Conservation (phyloP, 768 basidiomycete species). For the Suillus tomentosus region DNA sequence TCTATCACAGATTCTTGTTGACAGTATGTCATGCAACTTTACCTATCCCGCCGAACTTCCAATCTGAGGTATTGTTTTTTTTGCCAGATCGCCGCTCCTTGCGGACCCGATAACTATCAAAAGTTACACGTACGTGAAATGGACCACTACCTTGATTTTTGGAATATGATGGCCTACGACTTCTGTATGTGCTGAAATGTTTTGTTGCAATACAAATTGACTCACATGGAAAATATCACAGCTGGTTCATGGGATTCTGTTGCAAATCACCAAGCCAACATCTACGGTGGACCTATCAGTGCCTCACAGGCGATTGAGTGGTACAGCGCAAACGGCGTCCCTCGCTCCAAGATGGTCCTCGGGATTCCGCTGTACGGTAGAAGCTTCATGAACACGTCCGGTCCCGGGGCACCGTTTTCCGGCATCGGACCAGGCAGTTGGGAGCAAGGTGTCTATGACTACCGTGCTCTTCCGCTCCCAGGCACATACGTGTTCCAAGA, state of each 20-base stretch:
- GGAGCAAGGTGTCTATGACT: conserved; percentile 93
- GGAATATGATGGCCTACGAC: conserved; percentile 97
- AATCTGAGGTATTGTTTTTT: conserved; percentile 9
- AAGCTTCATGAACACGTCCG: conserved; percentile 82
- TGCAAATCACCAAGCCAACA: conserved; percentile 84
- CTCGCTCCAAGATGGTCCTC: conserved; percentile 78
- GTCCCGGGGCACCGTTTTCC: conserved; percentile 76
- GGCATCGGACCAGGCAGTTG: conserved; percentile 88
- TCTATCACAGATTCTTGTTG: conserved; percentile 65
- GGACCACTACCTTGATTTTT: conserved; percentile 88
- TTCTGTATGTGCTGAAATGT: conserved; percentile 51
- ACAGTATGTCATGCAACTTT: conserved; percentile 49
- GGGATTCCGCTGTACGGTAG: conserved; percentile 95
- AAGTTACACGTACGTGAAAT: conserved; percentile 80
- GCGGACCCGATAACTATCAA: conserved; percentile 84
- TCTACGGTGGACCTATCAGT: conserved; percentile 69
- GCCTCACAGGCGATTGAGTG: conserved; percentile 65
- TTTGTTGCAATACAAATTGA: conserved; percentile 11
- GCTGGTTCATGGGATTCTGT: conserved; percentile 76
- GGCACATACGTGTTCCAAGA: conserved; percentile 69
- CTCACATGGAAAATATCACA: conserved; percentile 28
- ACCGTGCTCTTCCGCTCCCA: conserved; percentile 82
- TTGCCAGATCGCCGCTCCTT: conserved; percentile 85
- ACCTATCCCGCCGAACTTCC: conserved; percentile 3
- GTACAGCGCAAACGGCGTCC: conserved; percentile 73